Conservation (phyloP, 208 protist genomes). For the Acanthamoeba lugdunensis region DNA sequence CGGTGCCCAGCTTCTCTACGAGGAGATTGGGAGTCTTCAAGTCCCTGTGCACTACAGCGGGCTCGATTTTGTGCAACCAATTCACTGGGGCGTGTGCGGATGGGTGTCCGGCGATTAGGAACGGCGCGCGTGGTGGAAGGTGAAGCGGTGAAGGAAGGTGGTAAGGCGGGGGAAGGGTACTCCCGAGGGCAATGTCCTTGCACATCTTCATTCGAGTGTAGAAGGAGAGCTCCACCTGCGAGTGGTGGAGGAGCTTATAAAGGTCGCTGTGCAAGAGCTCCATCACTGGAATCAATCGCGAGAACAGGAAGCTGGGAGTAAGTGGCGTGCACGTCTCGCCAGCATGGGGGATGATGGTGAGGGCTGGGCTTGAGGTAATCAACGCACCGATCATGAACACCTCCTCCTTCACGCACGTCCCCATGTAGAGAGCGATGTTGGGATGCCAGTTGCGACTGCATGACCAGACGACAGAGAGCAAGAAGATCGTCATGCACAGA, state of each 20-base stretch:
- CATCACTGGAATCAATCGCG: no score
- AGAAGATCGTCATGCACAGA: neutral
- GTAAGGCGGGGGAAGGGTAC: no score
- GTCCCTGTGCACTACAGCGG: constrained; percentile 54
- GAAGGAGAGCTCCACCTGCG: constrained; percentile 45
- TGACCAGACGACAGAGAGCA: no score
- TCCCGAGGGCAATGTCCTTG: constrained; percentile 71
- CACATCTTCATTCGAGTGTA: constrained; percentile 71
- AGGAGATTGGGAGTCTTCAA: constrained; percentile 27
- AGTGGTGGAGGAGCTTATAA: constrained; percentile 56
- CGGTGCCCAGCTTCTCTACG: constrained; percentile 33
- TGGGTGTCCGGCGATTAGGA: neutral
- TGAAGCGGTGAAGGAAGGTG: neutral
- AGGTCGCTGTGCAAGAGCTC: constrained; percentile 69
- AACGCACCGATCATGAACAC: constrained; percentile 57
- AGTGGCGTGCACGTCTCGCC: no score
- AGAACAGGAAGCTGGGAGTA: no score
- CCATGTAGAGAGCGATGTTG: constrained; percentile 70
- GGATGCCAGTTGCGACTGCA: constrained; percentile 64
- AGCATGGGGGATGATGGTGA: no score
- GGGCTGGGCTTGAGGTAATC: no score
- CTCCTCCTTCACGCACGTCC: constrained; percentile 44
- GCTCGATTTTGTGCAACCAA: constrained; percentile 67
- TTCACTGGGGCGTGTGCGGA: constrained; percentile 24
- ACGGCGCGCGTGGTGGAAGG: neutral